Base-by-base conservation (phyloP, 805 yeast genomes). In the Candida patagonica region DNA sequence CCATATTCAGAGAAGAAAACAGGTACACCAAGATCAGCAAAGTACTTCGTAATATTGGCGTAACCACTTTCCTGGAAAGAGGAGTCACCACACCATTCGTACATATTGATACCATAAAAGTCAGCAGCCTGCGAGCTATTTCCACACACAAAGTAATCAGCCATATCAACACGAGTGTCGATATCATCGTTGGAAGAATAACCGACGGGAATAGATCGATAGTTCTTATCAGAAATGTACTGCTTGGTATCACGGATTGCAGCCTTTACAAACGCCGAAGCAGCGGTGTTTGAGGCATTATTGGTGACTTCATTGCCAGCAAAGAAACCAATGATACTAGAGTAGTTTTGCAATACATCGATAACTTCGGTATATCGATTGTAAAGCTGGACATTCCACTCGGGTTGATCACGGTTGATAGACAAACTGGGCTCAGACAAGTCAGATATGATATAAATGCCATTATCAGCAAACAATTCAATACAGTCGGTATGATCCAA, bases 221-320 rank as follows among this genome's bases (percentile, higher is more conserved):
- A 84, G 23, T 69, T 66, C 60, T 76, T 66, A 41, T 65, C 69
- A 40, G 66, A 61, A 51, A 92, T 83, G 64, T 92, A 87, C 13
- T 69, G 55, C 64, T 84, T 88, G 56, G 74, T 72, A 60, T 89
- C 98, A 63, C 98, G 80, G 46, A 92, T 72, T 13, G 97, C 95
- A 23, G 97, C 96, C 70, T 89, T 92, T 42, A 92, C 95, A 62
- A 78, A 89, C 1, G 96, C 86, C 22, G 96, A 87, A 24, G 96
- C 84, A 51, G 77, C 80, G 10, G 96, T 83, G 62, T 85, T 88
- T 36, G 86, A 66, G 49, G 45, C 42, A 56, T 84, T 86, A 62
- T 88, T 89, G 44, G 89, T 76, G 40, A 92, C 97, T 71, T 89
- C 98, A 63, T 92, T 92, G 46, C 97, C 98, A 22, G 97, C 97